Evolutionary conservation across 1,284 basidiomycete genomes (phyloP).

Genomic region (Pseudozyma sp.): DNA sequence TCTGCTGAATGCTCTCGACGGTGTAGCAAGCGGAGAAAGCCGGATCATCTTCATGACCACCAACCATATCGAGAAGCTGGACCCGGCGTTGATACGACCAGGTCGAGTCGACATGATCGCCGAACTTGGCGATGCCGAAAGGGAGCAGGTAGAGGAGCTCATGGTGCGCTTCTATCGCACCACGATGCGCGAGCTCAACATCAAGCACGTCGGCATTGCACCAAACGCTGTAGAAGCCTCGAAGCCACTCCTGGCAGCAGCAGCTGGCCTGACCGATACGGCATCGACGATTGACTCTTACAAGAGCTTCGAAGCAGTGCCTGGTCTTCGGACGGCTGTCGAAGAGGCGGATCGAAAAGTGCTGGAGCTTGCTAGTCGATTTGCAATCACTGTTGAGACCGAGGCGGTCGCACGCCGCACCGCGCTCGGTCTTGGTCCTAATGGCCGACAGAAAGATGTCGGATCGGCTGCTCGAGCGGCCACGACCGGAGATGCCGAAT

Average conservation of each 20-base stretch:
- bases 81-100: conserved; percentile 92
- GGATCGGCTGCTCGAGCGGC: background rate
- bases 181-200: conserved; percentile 38
- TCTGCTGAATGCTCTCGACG: conserved; percentile 95
- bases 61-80: conserved; percentile 80
- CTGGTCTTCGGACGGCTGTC: conserved; percentile 26
- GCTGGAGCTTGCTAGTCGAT: conserved; percentile 25
- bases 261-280: conserved; percentile 7
- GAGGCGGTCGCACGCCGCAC: conserved; percentile 34
- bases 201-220: conserved; percentile 19
- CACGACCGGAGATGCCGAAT: conserved; percentile 2
- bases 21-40: conserved; percentile 90
- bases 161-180: conserved; percentile 84
- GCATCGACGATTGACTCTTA: conserved; percentile 7
- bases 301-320: conserved; percentile 26
- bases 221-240: conserved; percentile 18
- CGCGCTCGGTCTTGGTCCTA: conserved; percentile 42
- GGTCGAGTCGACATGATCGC: conserved; percentile 90
- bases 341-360: conserved; percentile 36
- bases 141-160: conserved; percentile 81
- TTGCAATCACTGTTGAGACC: conserved; percentile 37
- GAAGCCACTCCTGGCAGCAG: conserved; percentile 24
- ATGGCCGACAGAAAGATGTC: conserved; percentile 17
- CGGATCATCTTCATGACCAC: conserved; percentile 99
- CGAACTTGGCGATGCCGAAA: conserved; percentile 86